These are phyloP conservation scores for Colletotrichum zoysiae DNA, from an alignment of 2,329 filamentous ascomycete genomes.

Conservation along the genomic window DNA sequence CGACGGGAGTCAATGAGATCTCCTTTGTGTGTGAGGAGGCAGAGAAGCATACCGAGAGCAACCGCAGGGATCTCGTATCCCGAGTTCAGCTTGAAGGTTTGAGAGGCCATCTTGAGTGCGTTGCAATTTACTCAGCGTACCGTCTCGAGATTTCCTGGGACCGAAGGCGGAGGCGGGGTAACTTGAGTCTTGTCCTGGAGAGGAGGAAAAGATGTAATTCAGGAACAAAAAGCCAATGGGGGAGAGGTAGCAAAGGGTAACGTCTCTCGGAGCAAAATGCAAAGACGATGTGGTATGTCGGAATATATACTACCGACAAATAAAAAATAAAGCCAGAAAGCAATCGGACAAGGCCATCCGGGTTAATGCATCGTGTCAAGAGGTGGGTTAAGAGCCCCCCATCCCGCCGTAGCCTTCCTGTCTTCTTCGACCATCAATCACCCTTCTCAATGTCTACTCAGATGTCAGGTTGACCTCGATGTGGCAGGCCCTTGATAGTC, in stretches of 20 bases:
- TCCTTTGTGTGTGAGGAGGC: neutral
- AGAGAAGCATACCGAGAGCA: constrained; percentile 65
- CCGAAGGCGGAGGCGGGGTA: constrained; percentile 37
- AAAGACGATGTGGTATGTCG: constrained; percentile 14
- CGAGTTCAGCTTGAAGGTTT: constrained; percentile 74
- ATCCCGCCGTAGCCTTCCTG: neutral
- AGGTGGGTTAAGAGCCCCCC: constrained; percentile 6
- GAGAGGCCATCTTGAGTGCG: constrained; percentile 60
- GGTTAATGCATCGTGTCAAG: constrained; percentile 21
- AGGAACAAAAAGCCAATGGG: neutral
- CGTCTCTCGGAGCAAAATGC: constrained; percentile 2
- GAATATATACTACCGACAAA: constrained; percentile 30
- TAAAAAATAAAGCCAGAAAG: neutral
- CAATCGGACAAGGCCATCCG: neutral
- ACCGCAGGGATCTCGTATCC: constrained; percentile 73
- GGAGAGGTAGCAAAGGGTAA: neutral
- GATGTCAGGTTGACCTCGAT: neutral
- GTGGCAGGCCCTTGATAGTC: constrained; percentile 1
- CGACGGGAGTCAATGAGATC: neutral
- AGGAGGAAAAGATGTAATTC: constrained; percentile 3
- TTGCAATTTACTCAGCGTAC: constrained; percentile 27
- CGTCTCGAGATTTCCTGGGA: neutral
- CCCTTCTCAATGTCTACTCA: neutral
- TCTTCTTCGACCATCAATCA: constrained; percentile 7
- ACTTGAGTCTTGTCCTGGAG: constrained; percentile 4